Conservation (phyloP, 2,329 filamentous ascomycete species). For the Pseudocercospora eumusae region DNA sequence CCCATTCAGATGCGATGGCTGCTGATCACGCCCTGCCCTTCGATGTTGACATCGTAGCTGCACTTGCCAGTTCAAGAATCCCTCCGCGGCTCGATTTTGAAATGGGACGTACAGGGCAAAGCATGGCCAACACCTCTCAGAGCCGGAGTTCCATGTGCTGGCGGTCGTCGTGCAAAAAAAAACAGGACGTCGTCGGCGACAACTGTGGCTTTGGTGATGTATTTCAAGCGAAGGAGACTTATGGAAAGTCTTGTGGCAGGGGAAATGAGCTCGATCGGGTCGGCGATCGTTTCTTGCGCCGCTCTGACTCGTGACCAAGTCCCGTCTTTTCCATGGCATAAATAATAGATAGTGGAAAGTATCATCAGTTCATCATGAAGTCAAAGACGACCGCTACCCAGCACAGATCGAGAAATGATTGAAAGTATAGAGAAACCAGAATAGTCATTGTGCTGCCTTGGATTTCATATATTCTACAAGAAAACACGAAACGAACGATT, state of each 20-base stretch:
- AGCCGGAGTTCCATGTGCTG: too few relatives aligned
- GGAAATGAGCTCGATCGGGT: neutral
- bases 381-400: slow-evolving; percentile 38
- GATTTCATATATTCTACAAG: slow-evolving; percentile 4
- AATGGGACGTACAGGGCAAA: too few relatives aligned
- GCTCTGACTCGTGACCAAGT: neutral
- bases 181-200: too few relatives aligned
- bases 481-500: slow-evolving; percentile 3
- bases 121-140: too few relatives aligned
- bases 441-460: neutral
- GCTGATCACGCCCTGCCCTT: too few relatives aligned
- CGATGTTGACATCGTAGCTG: too few relatives aligned
- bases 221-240: neutral
- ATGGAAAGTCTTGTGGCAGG: neutral
- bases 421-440: slow-evolving; percentile 8
- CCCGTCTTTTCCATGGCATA: neutral
- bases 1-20: too few relatives aligned
- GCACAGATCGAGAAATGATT: slow-evolving; percentile 13
- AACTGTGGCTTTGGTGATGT: neutral
- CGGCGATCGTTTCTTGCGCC: neutral
- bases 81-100: too few relatives aligned
- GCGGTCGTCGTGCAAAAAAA: too few relatives aligned
- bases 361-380: slow-evolving; percentile 25
- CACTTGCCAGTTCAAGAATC: too few relatives aligned
- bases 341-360: neutral